Conservation (phyloP, 176 grass and related monocot species). For the Alloteropsis semialata region DNA sequence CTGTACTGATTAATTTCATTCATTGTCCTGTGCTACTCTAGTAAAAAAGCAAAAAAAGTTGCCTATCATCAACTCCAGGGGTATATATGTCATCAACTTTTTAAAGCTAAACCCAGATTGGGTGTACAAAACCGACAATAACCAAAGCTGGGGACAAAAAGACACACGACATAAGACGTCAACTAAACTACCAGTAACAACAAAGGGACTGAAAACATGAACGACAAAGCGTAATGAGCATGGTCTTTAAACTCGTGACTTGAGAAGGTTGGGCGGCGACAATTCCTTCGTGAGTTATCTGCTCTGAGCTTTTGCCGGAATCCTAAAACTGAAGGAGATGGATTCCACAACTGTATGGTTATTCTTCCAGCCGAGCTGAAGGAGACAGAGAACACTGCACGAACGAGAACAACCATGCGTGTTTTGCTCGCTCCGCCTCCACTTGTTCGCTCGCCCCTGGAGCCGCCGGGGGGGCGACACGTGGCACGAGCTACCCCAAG, state of each 20-base stretch:
- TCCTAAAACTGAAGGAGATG: not conserved
- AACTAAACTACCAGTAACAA: too few relatives aligned
- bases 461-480: not conserved
- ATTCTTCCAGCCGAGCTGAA: slow-evolving; percentile 40
- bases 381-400: slow-evolving; percentile 20
- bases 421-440: not conserved
- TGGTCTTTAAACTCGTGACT: too few relatives aligned
- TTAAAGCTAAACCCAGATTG: too few relatives aligned
- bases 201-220: too few relatives aligned
- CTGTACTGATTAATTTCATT: not conserved
- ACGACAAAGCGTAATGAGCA: too few relatives aligned
- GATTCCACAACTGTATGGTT: not conserved
- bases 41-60: too few relatives aligned
- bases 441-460: not conserved
- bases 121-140: too few relatives aligned
- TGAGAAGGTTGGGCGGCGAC: not conserved
- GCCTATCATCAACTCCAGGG: too few relatives aligned
- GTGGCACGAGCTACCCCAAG: slow-evolving; percentile 10
- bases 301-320: not conserved
- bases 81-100: too few relatives aligned
- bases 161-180: too few relatives aligned
- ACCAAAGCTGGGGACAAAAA: too few relatives aligned
- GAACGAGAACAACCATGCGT: not conserved
- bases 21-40: not conserved
- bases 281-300: not conserved